These are phyloP conservation scores for Peronospora farinosa DNA, from an alignment of 352 stramenopile species.

Conservation along the genomic window DNA sequence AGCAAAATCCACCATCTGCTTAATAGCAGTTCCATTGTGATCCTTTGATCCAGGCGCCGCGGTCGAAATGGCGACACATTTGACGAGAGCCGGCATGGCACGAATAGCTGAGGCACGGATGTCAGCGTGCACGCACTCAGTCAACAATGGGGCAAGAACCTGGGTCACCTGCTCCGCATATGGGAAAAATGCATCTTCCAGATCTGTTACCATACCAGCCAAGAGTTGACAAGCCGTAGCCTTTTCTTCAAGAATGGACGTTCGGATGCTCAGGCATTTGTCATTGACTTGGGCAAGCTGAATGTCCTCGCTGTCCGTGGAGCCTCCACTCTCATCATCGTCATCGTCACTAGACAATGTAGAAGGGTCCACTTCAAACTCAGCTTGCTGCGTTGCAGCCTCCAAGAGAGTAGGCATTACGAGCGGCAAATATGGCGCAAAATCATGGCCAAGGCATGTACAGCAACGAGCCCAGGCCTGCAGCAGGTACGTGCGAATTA, in stretches of 20 bases:
- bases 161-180: constrained; percentile 83
- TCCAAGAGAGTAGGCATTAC: constrained; percentile 80
- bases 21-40: constrained; percentile 41
- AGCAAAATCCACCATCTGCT: constrained; percentile 83
- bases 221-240: constrained; percentile 77
- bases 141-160: constrained; percentile 72
- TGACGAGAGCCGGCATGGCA: constrained; percentile 73
- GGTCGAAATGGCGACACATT: constrained; percentile 59
- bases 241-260: constrained; percentile 78
- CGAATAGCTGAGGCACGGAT: constrained; percentile 75
- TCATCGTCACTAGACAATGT: constrained; percentile 50
- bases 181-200: constrained; percentile 83
- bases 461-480: constrained; percentile 76
- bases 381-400: constrained; percentile 70
- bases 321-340: constrained; percentile 36
- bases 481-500: constrained; percentile 76
- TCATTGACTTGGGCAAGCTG: constrained; percentile 82
- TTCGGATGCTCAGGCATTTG: constrained; percentile 76
- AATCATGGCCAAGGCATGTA: constrained; percentile 69
- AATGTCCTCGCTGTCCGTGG: constrained; percentile 65
- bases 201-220: constrained; percentile 61
- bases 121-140: constrained; percentile 79
- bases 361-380: constrained; percentile 74
- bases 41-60: constrained; percentile 23
- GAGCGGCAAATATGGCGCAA: constrained; percentile 68